Evolutionary conservation across 2,329 filamentous ascomycete species (phyloP), one percentile per base, ranked within the genome.

Genomic region (Pseudogymnoascus sp.): DNA sequence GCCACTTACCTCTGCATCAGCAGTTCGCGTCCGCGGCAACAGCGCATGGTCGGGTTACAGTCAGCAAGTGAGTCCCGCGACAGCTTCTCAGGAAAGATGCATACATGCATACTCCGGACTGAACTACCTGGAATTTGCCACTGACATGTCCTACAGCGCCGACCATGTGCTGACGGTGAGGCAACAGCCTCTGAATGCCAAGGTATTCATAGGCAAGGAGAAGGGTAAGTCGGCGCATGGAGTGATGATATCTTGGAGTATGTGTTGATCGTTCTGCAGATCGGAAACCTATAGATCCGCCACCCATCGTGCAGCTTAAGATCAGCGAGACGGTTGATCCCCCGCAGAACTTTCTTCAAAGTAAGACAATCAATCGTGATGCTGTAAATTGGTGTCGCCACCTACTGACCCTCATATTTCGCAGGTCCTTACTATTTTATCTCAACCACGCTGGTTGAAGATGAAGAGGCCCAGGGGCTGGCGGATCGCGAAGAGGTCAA

Each of bases 281-380:
- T 71, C 87, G 91, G 68, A 96, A 96, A 75, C 90, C 91, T 7
- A 85, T 96, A 71, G 91, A 96, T 73, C 91, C 93, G 61, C 91
- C 91, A 11, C 91, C 91, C 44, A 90, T 96, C 69, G 79, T 96
- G 53, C 87, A 93, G 76, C 81, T 96, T 57, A 74, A 83, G 62
- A 77, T 82, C 63, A 76, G 76, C 63, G 70, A 73, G 35, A 74
- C 76, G 60, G 75, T 75, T 61, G 81, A 84, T 65, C 78, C 79
- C 1, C 72, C 76, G 62, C 77, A 79, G 59, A 76, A 78, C 65
- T 81, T 78, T 64, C 74, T 83, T 57, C 83, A 75, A 79, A 89
- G 84, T 89, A 80, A 73, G 84, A 28, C 5, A 28, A n/a, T n/a
- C 10, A 33, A 78, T 71, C 13, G 71, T 72, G 65, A 71, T 72